Percentiles rank a stretch among this genome's conserved stretches.
Evolutionary conservation across 2,329 filamentous ascomycete genomes (phyloP).

Genomic region (Akanthomyces uredinophilus): DNA sequence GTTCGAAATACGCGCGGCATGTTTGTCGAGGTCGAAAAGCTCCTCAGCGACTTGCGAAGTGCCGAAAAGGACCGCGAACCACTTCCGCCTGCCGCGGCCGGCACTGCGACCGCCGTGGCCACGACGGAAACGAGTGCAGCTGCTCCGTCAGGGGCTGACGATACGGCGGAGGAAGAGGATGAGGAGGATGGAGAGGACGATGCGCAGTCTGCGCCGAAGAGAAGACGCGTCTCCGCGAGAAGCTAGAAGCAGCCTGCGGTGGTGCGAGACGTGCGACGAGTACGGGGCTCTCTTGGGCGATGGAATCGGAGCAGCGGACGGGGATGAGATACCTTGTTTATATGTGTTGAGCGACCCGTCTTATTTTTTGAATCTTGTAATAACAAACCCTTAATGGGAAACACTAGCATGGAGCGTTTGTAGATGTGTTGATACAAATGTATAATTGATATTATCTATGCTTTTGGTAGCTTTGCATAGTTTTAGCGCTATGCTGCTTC

Average conservation of each 20-base stretch:
- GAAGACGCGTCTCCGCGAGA: conserved; percentile 32
- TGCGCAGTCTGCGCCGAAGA: conserved; percentile 29
- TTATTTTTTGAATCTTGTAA: not conserved
- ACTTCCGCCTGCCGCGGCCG: conserved; percentile 22
- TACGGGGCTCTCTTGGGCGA: not conserved
- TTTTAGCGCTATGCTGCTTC: not conserved
- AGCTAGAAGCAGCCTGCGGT: conserved; percentile 23
- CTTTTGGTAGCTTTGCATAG: not conserved
- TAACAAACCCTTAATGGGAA: not conserved
- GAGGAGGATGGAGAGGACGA: conserved; percentile 37
- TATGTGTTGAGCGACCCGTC: not conserved
- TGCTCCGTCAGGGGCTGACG: conserved; percentile 25
- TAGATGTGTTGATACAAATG: not conserved
- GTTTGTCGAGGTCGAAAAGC: conserved; percentile 80
- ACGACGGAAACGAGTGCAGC: conserved; percentile 17
- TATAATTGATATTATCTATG: not conserved
- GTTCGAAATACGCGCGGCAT: conserved; percentile 85
- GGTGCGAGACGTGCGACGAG: not conserved
- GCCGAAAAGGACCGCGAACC: conserved; percentile 55
- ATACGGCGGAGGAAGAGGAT: conserved; percentile 46
- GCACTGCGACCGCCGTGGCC: not conserved
- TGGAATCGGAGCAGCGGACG: not conserved
- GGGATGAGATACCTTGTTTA: not conserved
- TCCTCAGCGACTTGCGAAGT: conserved; percentile 69
- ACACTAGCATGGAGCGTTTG: not conserved